phyloP scores from a whole-genome alignment of 768 basidiomycete genomes.

The Collybia nuda region DNA sequence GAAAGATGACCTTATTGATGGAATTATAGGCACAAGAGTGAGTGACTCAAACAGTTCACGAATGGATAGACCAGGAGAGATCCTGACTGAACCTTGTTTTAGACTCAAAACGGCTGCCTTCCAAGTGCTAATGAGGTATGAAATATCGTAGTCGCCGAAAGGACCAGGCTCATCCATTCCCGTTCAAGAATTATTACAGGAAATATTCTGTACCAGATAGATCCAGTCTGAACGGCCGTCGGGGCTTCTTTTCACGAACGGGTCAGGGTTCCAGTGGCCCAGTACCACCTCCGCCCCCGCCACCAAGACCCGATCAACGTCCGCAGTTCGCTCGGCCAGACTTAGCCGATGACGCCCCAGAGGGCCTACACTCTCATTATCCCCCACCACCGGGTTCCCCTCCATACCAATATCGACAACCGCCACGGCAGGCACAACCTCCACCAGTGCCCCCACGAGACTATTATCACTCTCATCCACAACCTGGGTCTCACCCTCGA shows the following conservation, averaged over 20 bases:
- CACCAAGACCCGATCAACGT: slow-evolving; percentile 25
- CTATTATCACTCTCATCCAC: slow-evolving; percentile 15
- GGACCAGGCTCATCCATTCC: neutral
- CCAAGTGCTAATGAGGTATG: slow-evolving; percentile 56
- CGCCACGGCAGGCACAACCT: slow-evolving; percentile 18
- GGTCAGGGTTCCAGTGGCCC: slow-evolving; percentile 24
- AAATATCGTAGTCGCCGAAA: neutral
- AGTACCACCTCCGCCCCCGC: slow-evolving; percentile 33
- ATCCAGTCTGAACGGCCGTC: slow-evolving; percentile 27
- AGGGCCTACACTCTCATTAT: slow-evolving; percentile 16
- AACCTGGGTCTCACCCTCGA: slow-evolving; percentile 18
- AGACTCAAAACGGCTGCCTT: slow-evolving; percentile 67
- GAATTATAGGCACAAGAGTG: slow-evolving; percentile 55
- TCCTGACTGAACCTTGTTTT: neutral
- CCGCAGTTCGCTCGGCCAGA: slow-evolving; percentile 62
- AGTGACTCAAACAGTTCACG: slow-evolving; percentile 13
- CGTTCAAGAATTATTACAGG: slow-evolving; percentile 54
- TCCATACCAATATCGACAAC: slow-evolving; percentile 12
- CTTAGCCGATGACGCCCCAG: slow-evolving; percentile 47
- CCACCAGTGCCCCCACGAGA: slow-evolving; percentile 2
- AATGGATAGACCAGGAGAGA: neutral
- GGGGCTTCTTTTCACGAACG: slow-evolving; percentile 49
- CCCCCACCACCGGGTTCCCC: slow-evolving; percentile 21
- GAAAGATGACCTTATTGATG: slow-evolving; percentile 78
- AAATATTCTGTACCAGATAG: slow-evolving; percentile 59